Evolutionary conservation across 2,329 filamentous ascomycete genomes (phyloP), one percentile per base, ranked within the genome.

Genomic region (Microdochium trichocladiopsis): DNA sequence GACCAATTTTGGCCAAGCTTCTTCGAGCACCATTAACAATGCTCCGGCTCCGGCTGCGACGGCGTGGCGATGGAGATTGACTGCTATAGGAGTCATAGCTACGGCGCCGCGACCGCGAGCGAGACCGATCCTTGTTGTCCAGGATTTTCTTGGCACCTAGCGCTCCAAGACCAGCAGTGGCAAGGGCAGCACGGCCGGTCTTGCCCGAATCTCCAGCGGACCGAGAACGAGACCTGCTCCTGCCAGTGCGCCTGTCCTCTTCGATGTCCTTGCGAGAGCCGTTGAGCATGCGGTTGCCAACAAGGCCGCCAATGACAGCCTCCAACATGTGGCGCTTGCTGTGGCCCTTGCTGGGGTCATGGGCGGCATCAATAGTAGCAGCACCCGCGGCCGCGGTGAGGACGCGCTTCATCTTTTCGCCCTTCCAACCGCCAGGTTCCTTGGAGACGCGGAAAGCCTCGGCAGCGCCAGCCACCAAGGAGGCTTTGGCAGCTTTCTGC

Each of bases 391-490:
- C 93, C 49, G 91, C 92, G 22, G 93, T 96, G 49, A 95, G 80
- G 55, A 97, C 83, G 50, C 93, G 90, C 74, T 91, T 94, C 58
- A 91, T 90, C 72, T 96, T 96, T 57, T 89, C 87, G 36, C 92
- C 93, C 57, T 86, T 87, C 91, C 92, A 96, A 45, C 86, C 82
- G 51, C 93, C 93, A 2, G 90, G 88, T 56, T 94, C 88, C 63
- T 93, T 95, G 66, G 92, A 86, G 52, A 91, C 86, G 56, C 90
- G 87, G 77, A 95, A 95, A 43, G 93, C 93, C 69, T 96, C 92
- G 51, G 91, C 88, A 41, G 92, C 93, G 61, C 91, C 93, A 25
- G 93, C 92, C 48, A 95, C 81, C 37, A 96, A 77, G 21, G 92
- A 94, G 31, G 93, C 92, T 75, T 94, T 93, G 66, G 92, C 90